These are phyloP conservation scores for Arabis alpina DNA, from an alignment of 345 rosid genomes.

Conservation along the genomic window DNA sequence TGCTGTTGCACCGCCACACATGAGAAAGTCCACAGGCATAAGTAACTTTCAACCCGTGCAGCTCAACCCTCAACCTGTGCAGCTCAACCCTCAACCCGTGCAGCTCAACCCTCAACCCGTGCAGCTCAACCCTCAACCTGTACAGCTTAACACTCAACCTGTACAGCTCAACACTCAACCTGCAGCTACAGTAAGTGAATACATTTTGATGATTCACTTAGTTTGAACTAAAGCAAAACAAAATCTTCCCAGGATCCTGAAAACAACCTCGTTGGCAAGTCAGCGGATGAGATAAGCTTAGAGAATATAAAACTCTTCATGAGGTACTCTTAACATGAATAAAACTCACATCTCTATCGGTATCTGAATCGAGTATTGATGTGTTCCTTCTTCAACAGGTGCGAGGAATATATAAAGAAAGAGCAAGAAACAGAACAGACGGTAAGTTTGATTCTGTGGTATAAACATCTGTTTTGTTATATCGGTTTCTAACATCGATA, in stretches of 20 bases:
- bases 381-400: slow-evolving; percentile 51
- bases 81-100: too few species aligned
- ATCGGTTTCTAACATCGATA: slow-evolving; percentile 21
- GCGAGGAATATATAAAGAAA: slow-evolving; percentile 62
- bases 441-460: too few species aligned
- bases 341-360: neutral
- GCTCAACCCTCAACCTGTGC: slow-evolving; percentile 12
- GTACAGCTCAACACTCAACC: neutral
- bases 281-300: slow-evolving; percentile 60
- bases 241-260: slow-evolving; percentile 30
- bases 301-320: slow-evolving; percentile 76
- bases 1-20: slow-evolving; percentile 34
- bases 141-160: neutral
- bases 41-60: slow-evolving; percentile 28
- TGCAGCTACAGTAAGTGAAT: slow-evolving; percentile 34
- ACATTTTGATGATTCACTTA: neutral
- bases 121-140: too few species aligned
- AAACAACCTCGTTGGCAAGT: slow-evolving; percentile 39
- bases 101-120: too few species aligned
- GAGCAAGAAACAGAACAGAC: slow-evolving; percentile 56
- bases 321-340: slow-evolving; percentile 41
- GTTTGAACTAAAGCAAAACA: neutral
- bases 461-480: too few species aligned
- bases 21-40: slow-evolving; percentile 36
- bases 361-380: neutral